Evolutionary conservation across 2,329 filamentous ascomycete genomes (phyloP).

Genomic region (Pseudogymnoascus pannorum): DNA sequence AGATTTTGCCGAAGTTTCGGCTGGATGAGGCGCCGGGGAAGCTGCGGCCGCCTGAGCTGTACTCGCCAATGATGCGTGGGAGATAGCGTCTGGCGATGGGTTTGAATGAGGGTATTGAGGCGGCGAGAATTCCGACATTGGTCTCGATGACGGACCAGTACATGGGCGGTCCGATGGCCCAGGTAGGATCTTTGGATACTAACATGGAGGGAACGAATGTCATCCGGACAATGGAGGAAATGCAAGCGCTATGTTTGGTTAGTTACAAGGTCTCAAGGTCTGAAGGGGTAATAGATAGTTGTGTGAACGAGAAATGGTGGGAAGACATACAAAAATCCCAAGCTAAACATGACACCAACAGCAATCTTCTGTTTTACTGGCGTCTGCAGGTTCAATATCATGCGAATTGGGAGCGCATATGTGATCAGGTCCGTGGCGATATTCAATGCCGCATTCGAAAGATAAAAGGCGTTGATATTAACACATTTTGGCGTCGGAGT

Average conservation of each 20-base stretch:
- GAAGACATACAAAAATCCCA: constrained; percentile 11
- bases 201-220: constrained; percentile 39
- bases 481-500: constrained; percentile 30
- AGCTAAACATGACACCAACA: constrained; percentile 35
- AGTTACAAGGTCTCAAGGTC: neutral
- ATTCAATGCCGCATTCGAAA: constrained; percentile 40
- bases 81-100: constrained; percentile 34
- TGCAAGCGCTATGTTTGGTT: constrained; percentile 31
- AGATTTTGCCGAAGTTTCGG: neutral
- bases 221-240: constrained; percentile 40
- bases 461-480: constrained; percentile 40
- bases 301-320: neutral
- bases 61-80: constrained; percentile 29
- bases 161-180: constrained; percentile 34
- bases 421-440: constrained; percentile 40
- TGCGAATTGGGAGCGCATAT: constrained; percentile 37
- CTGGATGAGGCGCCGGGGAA: constrained; percentile 1
- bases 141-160: constrained; percentile 38
- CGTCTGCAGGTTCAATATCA: constrained; percentile 37
- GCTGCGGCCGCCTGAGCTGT: constrained; percentile 3
- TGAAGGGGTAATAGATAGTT: neutral
- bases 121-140: constrained; percentile 36
- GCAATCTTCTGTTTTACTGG: constrained; percentile 38
- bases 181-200: constrained; percentile 29
- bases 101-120: constrained; percentile 36